phyloP scores from a whole-genome alignment of 2,329 filamentous ascomycete species.

The Cordyceps cateniannulata region DNA sequence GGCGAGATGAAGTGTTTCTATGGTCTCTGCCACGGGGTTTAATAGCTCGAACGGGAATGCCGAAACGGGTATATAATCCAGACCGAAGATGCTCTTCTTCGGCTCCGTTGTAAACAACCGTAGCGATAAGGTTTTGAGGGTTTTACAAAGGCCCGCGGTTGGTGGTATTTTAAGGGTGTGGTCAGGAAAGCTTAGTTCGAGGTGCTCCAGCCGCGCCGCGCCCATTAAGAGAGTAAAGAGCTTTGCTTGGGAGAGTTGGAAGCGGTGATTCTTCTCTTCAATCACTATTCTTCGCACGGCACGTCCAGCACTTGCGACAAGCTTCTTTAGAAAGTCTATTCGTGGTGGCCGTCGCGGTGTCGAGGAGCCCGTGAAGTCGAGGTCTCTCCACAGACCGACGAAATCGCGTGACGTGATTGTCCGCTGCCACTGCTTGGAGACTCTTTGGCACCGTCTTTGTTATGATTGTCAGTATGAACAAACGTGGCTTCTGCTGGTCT shows the following conservation, averaged over 20 bases:
- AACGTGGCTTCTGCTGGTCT: neutral
- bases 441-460: constrained; percentile 21
- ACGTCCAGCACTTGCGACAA: constrained; percentile 26
- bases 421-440: constrained; percentile 27
- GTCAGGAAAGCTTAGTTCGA: constrained; percentile 20
- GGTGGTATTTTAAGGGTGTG: neutral
- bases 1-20: constrained; percentile 21
- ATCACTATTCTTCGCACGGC: constrained; percentile 25
- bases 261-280: constrained; percentile 17
- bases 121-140: constrained; percentile 5
- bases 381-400: constrained; percentile 25
- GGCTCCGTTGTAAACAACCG: neutral
- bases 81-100: neutral
- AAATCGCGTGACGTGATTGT: constrained; percentile 24
- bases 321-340: constrained; percentile 20
- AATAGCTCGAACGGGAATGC: constrained; percentile 3
- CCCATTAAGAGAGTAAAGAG: constrained; percentile 22
- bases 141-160: constrained; percentile 9
- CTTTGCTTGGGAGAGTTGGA: constrained; percentile 25
- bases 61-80: constrained; percentile 1
- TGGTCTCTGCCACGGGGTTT: constrained; percentile 16
- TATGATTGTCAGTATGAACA: neutral
- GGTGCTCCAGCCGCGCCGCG: constrained; percentile 21
- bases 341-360: constrained; percentile 19
- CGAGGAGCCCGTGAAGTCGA: constrained; percentile 22